phyloP scores from a whole-genome alignment of 441 rosid genomes.

The Euphorbia corollata region DNA sequence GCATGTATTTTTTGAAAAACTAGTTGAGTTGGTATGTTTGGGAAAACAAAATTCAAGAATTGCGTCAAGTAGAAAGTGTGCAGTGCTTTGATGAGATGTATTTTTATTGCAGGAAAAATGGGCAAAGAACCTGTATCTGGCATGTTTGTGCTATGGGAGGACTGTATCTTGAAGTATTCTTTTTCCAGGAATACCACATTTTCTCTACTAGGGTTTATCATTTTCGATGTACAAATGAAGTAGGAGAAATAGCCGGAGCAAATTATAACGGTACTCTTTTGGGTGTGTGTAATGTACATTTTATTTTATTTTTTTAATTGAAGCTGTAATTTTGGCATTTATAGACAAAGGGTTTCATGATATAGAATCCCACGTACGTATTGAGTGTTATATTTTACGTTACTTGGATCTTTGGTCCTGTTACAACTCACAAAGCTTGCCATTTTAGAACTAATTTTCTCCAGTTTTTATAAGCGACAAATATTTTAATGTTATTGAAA shows the following conservation, averaged over 20 bases:
- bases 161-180: slow-evolving; percentile 57
- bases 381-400: not conserved
- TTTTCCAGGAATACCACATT: not conserved
- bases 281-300: not conserved
- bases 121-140: slow-evolving; percentile 89
- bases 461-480: too few relatives aligned
- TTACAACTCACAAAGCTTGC: too few relatives aligned
- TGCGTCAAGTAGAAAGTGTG: not conserved
- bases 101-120: slow-evolving; percentile 11
- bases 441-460: too few relatives aligned
- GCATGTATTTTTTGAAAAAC: too few relatives aligned
- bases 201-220: not conserved
- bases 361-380: not conserved
- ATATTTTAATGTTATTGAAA: too few relatives aligned
- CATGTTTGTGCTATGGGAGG: slow-evolving; percentile 76
- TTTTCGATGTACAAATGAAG: slow-evolving; percentile 21
- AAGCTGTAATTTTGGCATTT: slow-evolving; percentile 8
- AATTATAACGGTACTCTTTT: not conserved
- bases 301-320: not conserved
- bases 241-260: slow-evolving; percentile 10
- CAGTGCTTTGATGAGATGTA: not conserved
- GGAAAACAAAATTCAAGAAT: not conserved
- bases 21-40: not conserved
- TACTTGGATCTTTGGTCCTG: not conserved
- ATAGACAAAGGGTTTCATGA: not conserved